Conservation (phyloP, 176 grass and related monocot species). For the Cenchrus fungigraminus region DNA sequence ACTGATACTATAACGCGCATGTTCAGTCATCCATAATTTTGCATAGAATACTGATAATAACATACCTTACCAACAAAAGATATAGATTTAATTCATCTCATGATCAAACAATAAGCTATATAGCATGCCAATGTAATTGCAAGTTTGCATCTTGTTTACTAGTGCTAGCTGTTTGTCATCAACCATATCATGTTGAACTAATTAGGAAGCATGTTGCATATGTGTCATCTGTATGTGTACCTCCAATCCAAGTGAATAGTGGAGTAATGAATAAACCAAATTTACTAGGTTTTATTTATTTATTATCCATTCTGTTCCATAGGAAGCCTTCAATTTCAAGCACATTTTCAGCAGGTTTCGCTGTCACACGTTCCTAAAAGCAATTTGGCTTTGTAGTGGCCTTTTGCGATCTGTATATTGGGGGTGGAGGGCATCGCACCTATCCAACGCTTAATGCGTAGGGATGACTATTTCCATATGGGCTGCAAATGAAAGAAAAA, state of each 20-base stretch:
- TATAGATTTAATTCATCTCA: slow-evolving; percentile 29
- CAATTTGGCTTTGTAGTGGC: background rate
- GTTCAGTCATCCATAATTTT: slow-evolving; percentile 28
- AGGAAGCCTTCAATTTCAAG: background rate
- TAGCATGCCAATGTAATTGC: background rate
- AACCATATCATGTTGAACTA: background rate
- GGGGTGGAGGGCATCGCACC: too few species aligned
- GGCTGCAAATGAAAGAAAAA: background rate
- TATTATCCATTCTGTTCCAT: background rate
- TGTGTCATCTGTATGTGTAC: background rate
- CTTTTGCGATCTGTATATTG: background rate
- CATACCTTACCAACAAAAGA: background rate
- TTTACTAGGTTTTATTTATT: background rate
- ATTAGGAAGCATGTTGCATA: background rate
- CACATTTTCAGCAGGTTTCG: background rate
- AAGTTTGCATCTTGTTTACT: background rate
- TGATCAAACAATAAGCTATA: background rate
- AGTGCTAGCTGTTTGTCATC: background rate
- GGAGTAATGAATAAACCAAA: background rate
- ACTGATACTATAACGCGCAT: background rate
- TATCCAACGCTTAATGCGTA: too few species aligned
- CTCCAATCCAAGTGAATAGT: background rate
- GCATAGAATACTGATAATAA: background rate
- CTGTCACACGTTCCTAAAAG: background rate
- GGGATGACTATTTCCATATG: background rate